Conservation (phyloP, 192 early-diverging fungal species). For the Podila clonocystis region DNA sequence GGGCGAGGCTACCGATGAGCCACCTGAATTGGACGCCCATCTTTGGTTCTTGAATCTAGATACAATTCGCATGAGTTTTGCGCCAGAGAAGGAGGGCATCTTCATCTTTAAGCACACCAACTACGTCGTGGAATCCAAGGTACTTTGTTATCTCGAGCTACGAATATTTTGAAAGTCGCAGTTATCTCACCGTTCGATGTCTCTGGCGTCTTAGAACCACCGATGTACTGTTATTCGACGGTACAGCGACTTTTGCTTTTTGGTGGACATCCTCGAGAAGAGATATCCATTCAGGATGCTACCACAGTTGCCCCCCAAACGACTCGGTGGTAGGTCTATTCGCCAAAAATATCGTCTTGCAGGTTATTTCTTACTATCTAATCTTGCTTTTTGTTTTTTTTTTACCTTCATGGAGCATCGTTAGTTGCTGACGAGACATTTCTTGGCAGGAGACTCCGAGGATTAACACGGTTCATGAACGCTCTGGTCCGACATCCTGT, state of each 20-base stretch:
- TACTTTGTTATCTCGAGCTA: constrained; percentile 32
- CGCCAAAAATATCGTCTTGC: not conserved
- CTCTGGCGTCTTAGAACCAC: constrained; percentile 31
- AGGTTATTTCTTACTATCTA: not conserved
- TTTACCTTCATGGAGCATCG: constrained; percentile 5
- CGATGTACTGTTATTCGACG: constrained; percentile 73
- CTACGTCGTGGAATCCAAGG: constrained; percentile 81
- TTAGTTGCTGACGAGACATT: constrained; percentile 68
- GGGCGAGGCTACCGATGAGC: not conserved
- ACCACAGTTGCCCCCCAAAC: constrained; percentile 89
- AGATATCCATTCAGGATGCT: constrained; percentile 86
- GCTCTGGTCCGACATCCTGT: constrained; percentile 81
- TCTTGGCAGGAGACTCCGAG: constrained; percentile 74
- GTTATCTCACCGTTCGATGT: not conserved
- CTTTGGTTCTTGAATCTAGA: constrained; percentile 67
- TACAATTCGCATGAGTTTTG: constrained; percentile 57
- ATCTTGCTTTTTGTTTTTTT: not conserved
- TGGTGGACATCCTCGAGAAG: constrained; percentile 78
- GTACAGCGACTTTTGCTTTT: constrained; percentile 94
- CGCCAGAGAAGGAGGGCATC: constrained; percentile 61
- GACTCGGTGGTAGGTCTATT: constrained; percentile 73
- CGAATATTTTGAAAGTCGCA: not conserved
- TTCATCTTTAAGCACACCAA: constrained; percentile 88
- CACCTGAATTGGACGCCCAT: constrained; percentile 31
- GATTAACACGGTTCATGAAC: constrained; percentile 75